Evolutionary conservation across 2,329 filamentous ascomycete species (phyloP), one percentile per base, ranked within the genome.

Genomic region (Fusarium proliferatum): DNA sequence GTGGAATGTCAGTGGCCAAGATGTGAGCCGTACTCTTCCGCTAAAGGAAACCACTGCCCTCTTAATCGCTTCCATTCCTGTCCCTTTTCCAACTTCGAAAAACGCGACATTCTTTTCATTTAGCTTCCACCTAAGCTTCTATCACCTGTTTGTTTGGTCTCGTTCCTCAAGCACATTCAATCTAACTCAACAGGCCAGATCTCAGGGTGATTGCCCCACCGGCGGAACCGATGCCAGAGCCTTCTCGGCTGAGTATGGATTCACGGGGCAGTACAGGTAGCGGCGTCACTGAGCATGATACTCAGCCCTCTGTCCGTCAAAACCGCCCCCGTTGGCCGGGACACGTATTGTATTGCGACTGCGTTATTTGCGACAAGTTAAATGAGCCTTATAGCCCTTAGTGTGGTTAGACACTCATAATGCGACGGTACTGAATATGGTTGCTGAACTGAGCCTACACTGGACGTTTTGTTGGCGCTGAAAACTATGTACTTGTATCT

Each of bases 181-280:
- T 19, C 23, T 23, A 12, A 13, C 2, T 9, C 11, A 5, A 19
- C 17, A 12, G 23, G 0, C 4, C 43, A 45, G 43, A 13, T 19
- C 23, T 12, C 5, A 21, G 11, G 4, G 17, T 13, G 12, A 28
- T 12, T 19, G 5, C 17, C 17, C 23, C 43, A 12, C 8, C 11
- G 19, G 5, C 23, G 5, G 11, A 26, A 45, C 11, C 7, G 16
- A 26, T 28, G 8, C 23, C 8, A 3, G 43, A 46, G 5, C 23
- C 17, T 13, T 19, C 23, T 19, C 23, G 17, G 2, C 23, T 46
- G 23, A 46, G 43, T 5, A 28, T 21, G 4, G 43, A 46, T 28
- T 46, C 43, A 19, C 23, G 6, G 43, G 12, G 11, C 11, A 46
- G 43, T 28, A 15, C 23, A 3, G 8, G 26, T 21, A 28, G 23